Percentiles rank a stretch among this genome's conserved stretches.
Evolutionary conservation across 495 filamentous ascomycete genomes (phyloP).

Genomic region (Neurospora sp.): DNA sequence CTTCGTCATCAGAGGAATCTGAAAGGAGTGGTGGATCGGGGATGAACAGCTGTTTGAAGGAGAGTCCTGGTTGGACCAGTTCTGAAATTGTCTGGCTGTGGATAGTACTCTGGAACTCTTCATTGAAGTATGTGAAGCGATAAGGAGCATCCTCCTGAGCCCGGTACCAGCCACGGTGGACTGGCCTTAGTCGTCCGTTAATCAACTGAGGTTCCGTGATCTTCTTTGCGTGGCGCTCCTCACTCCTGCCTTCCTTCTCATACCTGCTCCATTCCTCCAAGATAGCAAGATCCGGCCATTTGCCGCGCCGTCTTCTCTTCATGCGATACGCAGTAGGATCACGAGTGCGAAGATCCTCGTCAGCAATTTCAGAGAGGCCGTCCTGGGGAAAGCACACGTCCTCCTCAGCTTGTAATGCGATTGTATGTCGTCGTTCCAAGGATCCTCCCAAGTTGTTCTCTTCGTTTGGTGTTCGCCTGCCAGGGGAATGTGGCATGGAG

Average conservation of each 20-base stretch:
- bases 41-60: slow-evolving; percentile 73
- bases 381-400: slow-evolving; percentile 92
- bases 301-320: slow-evolving; percentile 43
- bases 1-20: slow-evolving; percentile 50
- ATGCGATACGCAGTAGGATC: slow-evolving; percentile 20
- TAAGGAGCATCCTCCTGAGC: slow-evolving; percentile 87
- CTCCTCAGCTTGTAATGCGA: slow-evolving; percentile 52
- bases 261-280: slow-evolving; percentile 84
- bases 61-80: slow-evolving; percentile 70
- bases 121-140: slow-evolving; percentile 97
- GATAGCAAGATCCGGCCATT: slow-evolving; percentile 53
- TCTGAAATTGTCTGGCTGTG: slow-evolving; percentile 93
- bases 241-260: slow-evolving; percentile 83
- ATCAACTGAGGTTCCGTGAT: slow-evolving; percentile 89
- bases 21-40: slow-evolving; percentile 43
- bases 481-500: slow-evolving; percentile 18
- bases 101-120: slow-evolving; percentile 87
- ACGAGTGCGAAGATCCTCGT: slow-evolving; percentile 52
- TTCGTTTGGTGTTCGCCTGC: slow-evolving; percentile 19
- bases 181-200: slow-evolving; percentile 63
- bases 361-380: slow-evolving; percentile 63
- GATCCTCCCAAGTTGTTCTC: slow-evolving; percentile 24
- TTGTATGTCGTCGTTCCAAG: slow-evolving; percentile 36
- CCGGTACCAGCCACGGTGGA: slow-evolving; percentile 72
- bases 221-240: slow-evolving; percentile 79